Evolutionary conservation across 345 rosid genomes (phyloP).

Genomic region (Aquilaria malaccensis): DNA sequence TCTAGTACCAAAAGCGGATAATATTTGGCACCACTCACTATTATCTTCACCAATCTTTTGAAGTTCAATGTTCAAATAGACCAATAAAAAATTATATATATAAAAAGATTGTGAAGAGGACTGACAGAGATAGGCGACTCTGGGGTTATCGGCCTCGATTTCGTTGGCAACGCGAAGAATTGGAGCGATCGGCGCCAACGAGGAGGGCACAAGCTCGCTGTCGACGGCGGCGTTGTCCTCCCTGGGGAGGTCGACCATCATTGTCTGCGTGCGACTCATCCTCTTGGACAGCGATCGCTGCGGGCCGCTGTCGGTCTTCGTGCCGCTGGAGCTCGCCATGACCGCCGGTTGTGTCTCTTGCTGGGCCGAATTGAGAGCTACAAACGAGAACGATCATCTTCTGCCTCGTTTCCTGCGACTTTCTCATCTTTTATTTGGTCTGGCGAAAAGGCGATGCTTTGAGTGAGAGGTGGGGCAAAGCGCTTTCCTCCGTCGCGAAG

Average conservation of each 20-base stretch:
- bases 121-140: slow-evolving; percentile 92
- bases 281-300: slow-evolving; percentile 33
- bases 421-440: slow-evolving; percentile 1
- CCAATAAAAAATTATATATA: background rate
- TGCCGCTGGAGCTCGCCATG: slow-evolving; percentile 87
- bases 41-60: too few relatives aligned
- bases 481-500: slow-evolving; percentile 45
- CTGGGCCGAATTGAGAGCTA: background rate
- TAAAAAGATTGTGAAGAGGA: background rate
- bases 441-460: slow-evolving; percentile 32
- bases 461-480: slow-evolving; percentile 54
- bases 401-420: slow-evolving; percentile 9
- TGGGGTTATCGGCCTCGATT: slow-evolving; percentile 50
- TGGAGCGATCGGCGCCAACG: slow-evolving; percentile 54
- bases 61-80: too few relatives aligned
- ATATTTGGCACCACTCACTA: background rate
- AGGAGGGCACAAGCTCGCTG: slow-evolving; percentile 92
- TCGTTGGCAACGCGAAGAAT: slow-evolving; percentile 96
- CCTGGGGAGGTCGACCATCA: slow-evolving; percentile 38
- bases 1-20: background rate
- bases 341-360: slow-evolving; percentile 5
- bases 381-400: slow-evolving; percentile 1
- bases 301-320: slow-evolving; percentile 32
- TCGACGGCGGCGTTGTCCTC: slow-evolving; percentile 47
- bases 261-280: slow-evolving; percentile 43